Evolutionary conservation across 306 rosid genomes (phyloP), one percentile per base, ranked within the genome.

Genomic region (Bauhinia variegata): DNA sequence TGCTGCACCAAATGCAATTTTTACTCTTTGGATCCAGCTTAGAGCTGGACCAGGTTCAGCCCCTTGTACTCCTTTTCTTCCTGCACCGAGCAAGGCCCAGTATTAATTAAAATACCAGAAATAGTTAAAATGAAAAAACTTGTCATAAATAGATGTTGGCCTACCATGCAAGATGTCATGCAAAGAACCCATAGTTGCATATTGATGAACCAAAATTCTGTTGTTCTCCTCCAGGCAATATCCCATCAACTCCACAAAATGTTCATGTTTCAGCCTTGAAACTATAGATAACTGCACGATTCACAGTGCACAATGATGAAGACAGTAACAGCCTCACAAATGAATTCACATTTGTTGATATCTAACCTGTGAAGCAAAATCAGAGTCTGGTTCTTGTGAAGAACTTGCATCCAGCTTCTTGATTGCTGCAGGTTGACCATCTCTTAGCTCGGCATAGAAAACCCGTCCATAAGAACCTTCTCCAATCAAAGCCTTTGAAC

Each of bases 401-500:
- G 95, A 72, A 77, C 85, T 64, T 5, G 87, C 75, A 64, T 93
- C 99, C 43, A 93, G 63, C 73, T 82, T 93, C 81, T 93, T 93
- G n/a, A 93, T 86, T 9, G 99, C 99, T 61, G 86, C 97, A 63
- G 77, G 78, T 72, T 59, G 78, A 39, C 88, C 96, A 65, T 54
- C 33, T 49, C 78, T 85, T 58, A 93, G 51, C 56, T 85, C 90
- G 13, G 95, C 95, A 19, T 50, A 77, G 82, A 69, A 93, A 71
- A 89, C 99, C 36, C 96, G 68, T 54, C 99, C 99, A 49, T 93
- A 93, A 28, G 99, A 93, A 69, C 99, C 99, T 86, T 93, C 99
- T 2, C 99, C 99, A 38, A 93, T 93, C 63, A 88, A 88, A 46
- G 96, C 84, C 70, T 86, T 83, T 11, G 81, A 5, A 36, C 99